Conservation (phyloP, 2,329 filamentous ascomycete species). For the Fusarium albidum region DNA sequence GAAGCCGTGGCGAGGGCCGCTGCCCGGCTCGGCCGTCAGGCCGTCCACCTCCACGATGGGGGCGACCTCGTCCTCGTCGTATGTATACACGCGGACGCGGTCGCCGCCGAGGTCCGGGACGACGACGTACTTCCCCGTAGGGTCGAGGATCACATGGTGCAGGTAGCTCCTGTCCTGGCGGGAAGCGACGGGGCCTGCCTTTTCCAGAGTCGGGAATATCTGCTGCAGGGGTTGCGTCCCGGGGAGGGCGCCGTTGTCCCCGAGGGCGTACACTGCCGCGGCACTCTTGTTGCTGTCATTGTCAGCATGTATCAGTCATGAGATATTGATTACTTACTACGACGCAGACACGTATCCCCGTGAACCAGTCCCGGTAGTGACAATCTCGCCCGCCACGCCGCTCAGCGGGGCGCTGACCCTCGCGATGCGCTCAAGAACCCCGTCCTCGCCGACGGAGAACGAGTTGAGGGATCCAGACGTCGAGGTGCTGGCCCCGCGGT, state of each 20-base stretch:
- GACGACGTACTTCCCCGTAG: conserved; percentile 32
- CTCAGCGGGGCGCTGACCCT: conserved; percentile 21
- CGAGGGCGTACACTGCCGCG: conserved; percentile 23
- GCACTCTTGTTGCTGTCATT: conserved; percentile 25
- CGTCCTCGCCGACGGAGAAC: conserved; percentile 20
- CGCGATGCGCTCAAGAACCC: conserved; percentile 17
- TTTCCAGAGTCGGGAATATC: conserved; percentile 25
- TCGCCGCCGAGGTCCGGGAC: conserved; percentile 37
- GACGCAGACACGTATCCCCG: conserved; percentile 33
- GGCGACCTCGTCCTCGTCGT: conserved; percentile 31
- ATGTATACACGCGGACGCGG: conserved; percentile 29
- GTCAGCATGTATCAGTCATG: no score
- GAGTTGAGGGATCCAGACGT: conserved; percentile 34
- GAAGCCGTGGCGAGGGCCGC: conserved; percentile 35
- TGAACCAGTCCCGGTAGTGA: conserved; percentile 20
- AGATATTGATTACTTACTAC: no score
- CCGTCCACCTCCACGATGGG: conserved; percentile 29
- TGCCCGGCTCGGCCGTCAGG: conserved; percentile 20
- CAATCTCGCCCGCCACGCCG: conserved; percentile 30
- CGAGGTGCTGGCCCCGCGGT: conserved; percentile 18
- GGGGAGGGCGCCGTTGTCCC: conserved; percentile 22
- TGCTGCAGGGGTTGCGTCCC: conserved; percentile 30
- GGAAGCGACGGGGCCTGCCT: conserved; percentile 27
- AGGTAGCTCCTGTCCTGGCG: conserved; percentile 37
- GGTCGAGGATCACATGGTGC: conserved; percentile 36